Base-by-base conservation (phyloP, 2,329 filamentous ascomycete species). In the Verticillium isaacii region DNA sequence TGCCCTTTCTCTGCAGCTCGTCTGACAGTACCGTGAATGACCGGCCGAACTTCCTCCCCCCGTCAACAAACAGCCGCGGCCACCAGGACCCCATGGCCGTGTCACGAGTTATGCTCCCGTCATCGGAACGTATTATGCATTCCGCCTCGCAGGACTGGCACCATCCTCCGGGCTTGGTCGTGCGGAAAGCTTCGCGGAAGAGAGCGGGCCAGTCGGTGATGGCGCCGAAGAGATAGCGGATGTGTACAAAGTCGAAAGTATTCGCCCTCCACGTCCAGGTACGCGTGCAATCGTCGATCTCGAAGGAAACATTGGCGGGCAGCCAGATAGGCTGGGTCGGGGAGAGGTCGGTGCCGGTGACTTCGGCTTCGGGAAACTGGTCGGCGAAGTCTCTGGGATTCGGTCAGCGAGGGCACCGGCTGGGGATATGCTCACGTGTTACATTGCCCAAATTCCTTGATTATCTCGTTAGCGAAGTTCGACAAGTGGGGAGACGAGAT, bases 171-270 rank as follows among this genome's bases (percentile, higher is more conserved):
- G 63, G 61, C 54, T 61, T 59, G 55, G 61, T 60, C 19, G 52
- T 52, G n/a, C 55, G 58, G 58, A 60, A 66, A 0, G 65, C 65
- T 36, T 65, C 45, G 5, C 82, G 73, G 61, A 86, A 79, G 5
- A 87, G 68, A 25, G 77, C 75, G 41, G 79, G 77, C 72, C 85
- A 88, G 64, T 86, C 84, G 1, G 77, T 73, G 63, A 88, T 80
- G 45, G 80, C 79, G 34, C 86, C 86, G 2, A 81, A 74, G 63
- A 88, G 75, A 68, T 84, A 79, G 39, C 83, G 81, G 15, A 83
- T 82, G 70, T 88, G 86, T 62, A 89, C 82, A 67, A 82, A 86
- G 72, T 89, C 85, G 68, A 87, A 85, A 56, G 78, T 75, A 55
- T 82, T 70, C 0, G 76, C 71, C 7, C 78, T 75, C 58, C 75